Conservation (phyloP, 2,329 filamentous ascomycete genomes). For the Botrytis aclada region DNA sequence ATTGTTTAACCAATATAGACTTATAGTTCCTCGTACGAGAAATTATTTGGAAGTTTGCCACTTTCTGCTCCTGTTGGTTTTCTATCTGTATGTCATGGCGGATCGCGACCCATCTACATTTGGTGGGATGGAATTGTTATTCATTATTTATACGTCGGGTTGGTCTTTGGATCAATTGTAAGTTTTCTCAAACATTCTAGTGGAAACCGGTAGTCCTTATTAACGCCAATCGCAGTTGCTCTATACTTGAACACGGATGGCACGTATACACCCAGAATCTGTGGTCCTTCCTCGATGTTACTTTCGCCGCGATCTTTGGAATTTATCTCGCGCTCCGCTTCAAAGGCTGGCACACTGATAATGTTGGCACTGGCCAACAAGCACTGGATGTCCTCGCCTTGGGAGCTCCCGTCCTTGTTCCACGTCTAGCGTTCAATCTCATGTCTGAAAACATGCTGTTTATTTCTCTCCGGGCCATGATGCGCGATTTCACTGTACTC, state of each 20-base stretch:
- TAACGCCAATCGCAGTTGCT: constrained; percentile 41
- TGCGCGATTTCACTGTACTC: constrained; percentile 78
- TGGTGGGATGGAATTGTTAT: constrained; percentile 60
- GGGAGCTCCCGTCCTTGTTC: constrained; percentile 73
- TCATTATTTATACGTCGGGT: constrained; percentile 70
- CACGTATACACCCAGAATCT: constrained; percentile 83
- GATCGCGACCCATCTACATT: constrained; percentile 57
- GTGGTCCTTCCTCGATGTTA: constrained; percentile 83
- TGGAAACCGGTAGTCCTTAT: not conserved
- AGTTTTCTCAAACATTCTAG: constrained; percentile 56
- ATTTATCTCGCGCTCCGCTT: constrained; percentile 66
- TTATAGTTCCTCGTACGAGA: constrained; percentile 76
- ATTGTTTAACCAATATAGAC: constrained; percentile 77
- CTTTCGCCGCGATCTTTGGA: constrained; percentile 69
- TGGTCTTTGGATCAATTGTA: constrained; percentile 49
- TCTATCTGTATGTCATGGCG: constrained; percentile 73
- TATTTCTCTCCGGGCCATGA: constrained; percentile 77
- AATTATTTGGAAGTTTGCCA: constrained; percentile 73
- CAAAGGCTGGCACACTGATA: constrained; percentile 55
- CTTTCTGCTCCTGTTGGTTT: constrained; percentile 63
- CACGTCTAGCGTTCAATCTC: constrained; percentile 76
- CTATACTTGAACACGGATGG: constrained; percentile 73
- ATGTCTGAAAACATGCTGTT: constrained; percentile 84
- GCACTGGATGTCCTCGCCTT: constrained; percentile 77
- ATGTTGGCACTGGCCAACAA: constrained; percentile 55